Evolutionary conservation across 2,329 filamentous ascomycete species (phyloP), one percentile per base, ranked within the genome.

Genomic region (Lachnellula suecica): DNA sequence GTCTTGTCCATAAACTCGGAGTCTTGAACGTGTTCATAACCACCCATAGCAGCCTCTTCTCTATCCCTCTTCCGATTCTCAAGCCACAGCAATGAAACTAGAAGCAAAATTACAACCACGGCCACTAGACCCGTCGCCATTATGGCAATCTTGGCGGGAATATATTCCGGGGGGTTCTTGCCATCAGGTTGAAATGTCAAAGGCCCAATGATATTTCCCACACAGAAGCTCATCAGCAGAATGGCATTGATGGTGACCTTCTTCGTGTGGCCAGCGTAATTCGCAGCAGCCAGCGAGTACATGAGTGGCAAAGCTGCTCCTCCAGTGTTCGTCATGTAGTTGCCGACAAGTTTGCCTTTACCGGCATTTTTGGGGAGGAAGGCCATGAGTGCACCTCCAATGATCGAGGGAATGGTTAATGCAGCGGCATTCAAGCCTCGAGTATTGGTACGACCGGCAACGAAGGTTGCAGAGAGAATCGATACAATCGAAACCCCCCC

Each of bases 191-290:
- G 76, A 67, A 82, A 81, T 7, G 76, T 81, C 63, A 79, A 73
- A 0, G 78, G 79, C 0, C 78, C 78, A 57, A 82, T 81, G 53
- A 82, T 79, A 62, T 78, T 82, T 15, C 75, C 78, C 7, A 80
- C 62, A 0, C 75, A 78, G 59, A 79, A 80, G 20, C 72, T 73
- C 65, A 40, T 40, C 2, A 40, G 37, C 6, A 40, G 37, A 40
- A 40, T 40, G 6, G 37, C 37, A 40, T 40, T 40, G 37, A 40
- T 40, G n/a, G 37, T 40, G 4, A 40, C 17, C 37, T 40, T 40
- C 37, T 79, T 80, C 8, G 77, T 79, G 24, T 71, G 70, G 10
- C 76, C 77, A 9, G 72, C 72, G 43, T 46, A 53, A 34, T 59
- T 59, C 19, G 54, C 54, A 11, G 51, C 50, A n/a, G 49, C 53